Percentiles rank a stretch among this genome's conserved stretches.
phyloP scores from a whole-genome alignment of 352 stramenopile species.

The Phytophthora sansomeana region DNA sequence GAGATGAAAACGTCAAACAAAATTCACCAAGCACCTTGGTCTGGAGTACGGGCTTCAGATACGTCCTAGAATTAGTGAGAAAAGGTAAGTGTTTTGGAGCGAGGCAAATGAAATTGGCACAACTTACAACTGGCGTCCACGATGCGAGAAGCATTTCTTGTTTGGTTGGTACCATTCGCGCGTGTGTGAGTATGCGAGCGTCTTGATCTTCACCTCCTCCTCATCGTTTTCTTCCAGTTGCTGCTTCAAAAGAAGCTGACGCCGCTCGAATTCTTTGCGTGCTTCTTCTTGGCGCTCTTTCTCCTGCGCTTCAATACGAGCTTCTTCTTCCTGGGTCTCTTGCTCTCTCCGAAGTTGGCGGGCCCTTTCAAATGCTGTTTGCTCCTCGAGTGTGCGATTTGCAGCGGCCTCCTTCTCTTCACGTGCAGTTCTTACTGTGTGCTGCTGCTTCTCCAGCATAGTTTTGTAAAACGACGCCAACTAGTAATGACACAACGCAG shows the following conservation, averaged over 20 bases:
- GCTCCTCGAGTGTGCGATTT: slow-evolving; percentile 31
- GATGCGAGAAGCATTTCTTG: slow-evolving; percentile 71
- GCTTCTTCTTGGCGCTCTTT: slow-evolving; percentile 32
- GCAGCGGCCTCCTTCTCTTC: slow-evolving; percentile 34
- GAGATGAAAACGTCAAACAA: background rate
- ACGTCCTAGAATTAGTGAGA: slow-evolving; percentile 45
- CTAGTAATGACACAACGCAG: slow-evolving; percentile 17
- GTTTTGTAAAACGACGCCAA: slow-evolving; percentile 45
- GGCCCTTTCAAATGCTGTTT: slow-evolving; percentile 22
- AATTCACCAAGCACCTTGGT: slow-evolving; percentile 32
- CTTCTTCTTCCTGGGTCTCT: slow-evolving; percentile 31
- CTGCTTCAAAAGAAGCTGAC: slow-evolving; percentile 39
- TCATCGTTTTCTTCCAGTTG: slow-evolving; percentile 61
- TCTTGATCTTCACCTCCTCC: slow-evolving; percentile 67
- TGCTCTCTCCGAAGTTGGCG: slow-evolving; percentile 30
- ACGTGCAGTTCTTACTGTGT: slow-evolving; percentile 26
- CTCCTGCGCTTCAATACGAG: slow-evolving; percentile 24
- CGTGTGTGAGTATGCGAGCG: slow-evolving; percentile 62
- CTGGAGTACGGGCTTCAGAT: slow-evolving; percentile 64
- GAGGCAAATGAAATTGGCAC: background rate
- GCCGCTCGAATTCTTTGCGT: slow-evolving; percentile 28
- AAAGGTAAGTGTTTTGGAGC: slow-evolving; percentile 2
- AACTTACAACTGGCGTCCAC: slow-evolving; percentile 59
- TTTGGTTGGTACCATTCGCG: slow-evolving; percentile 71
- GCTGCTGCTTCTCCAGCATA: slow-evolving; percentile 46